Conservation (phyloP, 108 stramenopile species). For the Skeletonema grethae region DNA sequence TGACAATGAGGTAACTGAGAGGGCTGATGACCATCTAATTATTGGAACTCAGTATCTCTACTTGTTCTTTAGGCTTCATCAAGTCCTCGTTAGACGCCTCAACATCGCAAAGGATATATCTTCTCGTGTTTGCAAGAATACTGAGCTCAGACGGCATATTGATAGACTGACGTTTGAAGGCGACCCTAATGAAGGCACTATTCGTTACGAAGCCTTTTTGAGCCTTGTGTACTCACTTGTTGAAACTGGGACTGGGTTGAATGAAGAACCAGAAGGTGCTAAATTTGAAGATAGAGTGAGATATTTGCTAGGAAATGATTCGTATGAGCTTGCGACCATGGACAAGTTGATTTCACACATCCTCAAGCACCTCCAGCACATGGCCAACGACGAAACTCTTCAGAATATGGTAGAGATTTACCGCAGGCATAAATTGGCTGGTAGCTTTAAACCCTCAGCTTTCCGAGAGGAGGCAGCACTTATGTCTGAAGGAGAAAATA, state of each 20-base stretch:
- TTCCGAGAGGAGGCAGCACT: slow-evolving; percentile 86
- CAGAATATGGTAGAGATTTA: slow-evolving; percentile 82
- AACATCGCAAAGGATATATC: slow-evolving; percentile 79
- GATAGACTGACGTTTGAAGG: slow-evolving; percentile 62
- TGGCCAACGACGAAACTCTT: slow-evolving; percentile 85
- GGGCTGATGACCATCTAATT: slow-evolving; percentile 68
- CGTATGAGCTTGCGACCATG: slow-evolving; percentile 88
- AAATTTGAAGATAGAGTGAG: slow-evolving; percentile 85
- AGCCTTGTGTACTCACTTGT: slow-evolving; percentile 72
- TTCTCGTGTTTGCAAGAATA: slow-evolving; percentile 56
- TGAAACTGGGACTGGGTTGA: slow-evolving; percentile 49
- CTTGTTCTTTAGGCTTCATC: slow-evolving; percentile 85
- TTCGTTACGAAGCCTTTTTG: slow-evolving; percentile 79
- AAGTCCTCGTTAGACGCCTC: slow-evolving; percentile 78
- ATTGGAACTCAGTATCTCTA: slow-evolving; percentile 89
- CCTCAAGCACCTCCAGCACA: slow-evolving; percentile 81
- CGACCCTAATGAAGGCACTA: slow-evolving; percentile 59
- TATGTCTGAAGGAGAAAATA: slow-evolving; percentile 83
- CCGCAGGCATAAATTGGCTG: slow-evolving; percentile 67
- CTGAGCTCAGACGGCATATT: slow-evolving; percentile 62
- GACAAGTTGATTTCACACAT: slow-evolving; percentile 89
- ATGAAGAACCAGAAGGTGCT: slow-evolving; percentile 62
- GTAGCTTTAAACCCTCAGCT: slow-evolving; percentile 83
- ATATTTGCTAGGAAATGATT: slow-evolving; percentile 80
- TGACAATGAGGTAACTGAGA: slow-evolving; percentile 63